phyloP scores from a whole-genome alignment of 805 yeast species.

The Tetrapisispora namnaoensis region DNA sequence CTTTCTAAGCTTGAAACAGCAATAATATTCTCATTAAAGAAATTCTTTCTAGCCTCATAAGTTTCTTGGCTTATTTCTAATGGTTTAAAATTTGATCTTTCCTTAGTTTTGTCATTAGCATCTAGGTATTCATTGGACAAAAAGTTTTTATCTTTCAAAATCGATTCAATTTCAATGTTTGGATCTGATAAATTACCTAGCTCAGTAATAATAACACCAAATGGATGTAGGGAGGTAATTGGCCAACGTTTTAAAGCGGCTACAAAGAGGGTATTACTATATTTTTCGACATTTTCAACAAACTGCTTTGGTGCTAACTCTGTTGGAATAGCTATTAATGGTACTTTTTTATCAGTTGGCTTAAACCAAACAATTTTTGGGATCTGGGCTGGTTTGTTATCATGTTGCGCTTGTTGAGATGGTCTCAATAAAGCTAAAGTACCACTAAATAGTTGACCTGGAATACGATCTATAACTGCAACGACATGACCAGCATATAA shows the following conservation, averaged over 20 bases:
- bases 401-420: constrained; percentile 71
- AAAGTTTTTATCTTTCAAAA: constrained; percentile 79
- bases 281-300: constrained; percentile 82
- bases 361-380: constrained; percentile 95
- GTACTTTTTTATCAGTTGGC: constrained; percentile 96
- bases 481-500: constrained; percentile 97
- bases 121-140: constrained; percentile 73
- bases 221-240: constrained; percentile 95
- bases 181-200: constrained; percentile 73
- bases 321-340: constrained; percentile 97
- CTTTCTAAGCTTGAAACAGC: constrained; percentile 27
- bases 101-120: constrained; percentile 24
- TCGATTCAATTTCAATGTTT: constrained; percentile 74
- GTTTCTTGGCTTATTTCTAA: constrained; percentile 14
- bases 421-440: constrained; percentile 91
- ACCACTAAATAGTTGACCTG: constrained; percentile 93
- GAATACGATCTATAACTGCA: constrained; percentile 94
- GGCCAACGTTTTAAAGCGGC: constrained; percentile 99
- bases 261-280: constrained; percentile 73
- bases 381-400: constrained; percentile 17
- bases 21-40: constrained; percentile 21
- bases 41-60: constrained; percentile 12
- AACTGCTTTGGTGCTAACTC: constrained; percentile 96
- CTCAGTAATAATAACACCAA: constrained; percentile 84
- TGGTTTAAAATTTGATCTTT: constrained; percentile 22